Base-by-base conservation (phyloP, 1,284 basidiomycete species). In the Puccinia hordei region DNA sequence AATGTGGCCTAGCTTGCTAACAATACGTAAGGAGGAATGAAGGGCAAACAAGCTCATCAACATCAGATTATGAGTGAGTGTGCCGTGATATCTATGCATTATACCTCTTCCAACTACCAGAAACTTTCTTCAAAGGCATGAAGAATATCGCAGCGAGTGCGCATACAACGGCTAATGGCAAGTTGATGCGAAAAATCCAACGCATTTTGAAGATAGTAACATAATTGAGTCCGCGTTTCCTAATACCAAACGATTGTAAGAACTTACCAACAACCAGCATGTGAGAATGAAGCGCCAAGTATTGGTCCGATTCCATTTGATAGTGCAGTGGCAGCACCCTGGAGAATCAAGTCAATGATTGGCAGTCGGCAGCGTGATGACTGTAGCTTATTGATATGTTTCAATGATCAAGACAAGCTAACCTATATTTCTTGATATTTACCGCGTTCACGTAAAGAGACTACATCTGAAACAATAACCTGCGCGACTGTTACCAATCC, bases 401-500 rank as follows among this genome's bases (percentile, higher is more conserved):
- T 81, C 81, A 59, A 82, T 81, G 17, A 78, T 68, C 38, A 82
- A 82, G 57, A 83, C 81, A 12, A 55, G 24, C 24, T 55, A n/a
- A 55, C 65, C n/a, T 59, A 73, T 49, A 44, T 75, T 41, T 75
- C 85, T 71, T 87, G 87, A 81, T 86, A 87, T 44, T 86, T 87
- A 0, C 87, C 87, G 61, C 87, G 83, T 8, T 86, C 84, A 78
- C 86, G 86, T 81, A 87, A 83, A 19, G 84, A 84, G 35, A 87
- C 87, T 19, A 87, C 84, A 76, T 87, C 87, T 17, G 85, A 85
- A 22, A 86, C 85, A 66, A 87, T 85, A 72, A 87, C 85, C 82
- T 87, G 87, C 0, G 85, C 81, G 83, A 88, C 86, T 35, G 85
- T 84, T 69, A 87, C 87, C 73, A 87, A 83, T 15, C 87, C 87